A percentile compares a stretch with the other conserved stretches of the same genome.
These are phyloP conservation scores for Tulasnella sp. DNA, from an alignment of 768 basidiomycete species.

Conservation along the genomic window DNA sequence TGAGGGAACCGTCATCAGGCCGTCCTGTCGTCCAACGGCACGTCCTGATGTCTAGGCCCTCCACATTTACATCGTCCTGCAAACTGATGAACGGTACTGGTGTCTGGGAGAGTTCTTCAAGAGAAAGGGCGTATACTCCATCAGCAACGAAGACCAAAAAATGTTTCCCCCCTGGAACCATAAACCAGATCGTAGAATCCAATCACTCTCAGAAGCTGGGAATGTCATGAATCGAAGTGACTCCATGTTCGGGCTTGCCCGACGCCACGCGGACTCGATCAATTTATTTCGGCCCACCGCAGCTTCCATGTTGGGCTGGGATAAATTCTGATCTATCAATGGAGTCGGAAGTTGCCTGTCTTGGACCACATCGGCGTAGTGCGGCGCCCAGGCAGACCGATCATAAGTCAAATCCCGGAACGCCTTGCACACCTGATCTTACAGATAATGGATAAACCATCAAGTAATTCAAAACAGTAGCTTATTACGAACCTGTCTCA, in stretches of 20 bases:
- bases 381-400: neutral
- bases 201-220: neutral
- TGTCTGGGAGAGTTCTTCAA: neutral
- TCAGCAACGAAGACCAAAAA: neutral
- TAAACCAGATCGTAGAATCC: no score
- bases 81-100: neutral
- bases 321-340: neutral
- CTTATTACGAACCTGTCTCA: neutral
- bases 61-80: neutral
- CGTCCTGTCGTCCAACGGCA: neutral
- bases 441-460: no score
- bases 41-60: neutral
- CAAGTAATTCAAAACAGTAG: no score
- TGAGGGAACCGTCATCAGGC: neutral
- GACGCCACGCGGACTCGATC: neutral
- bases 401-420: neutral
- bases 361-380: neutral
- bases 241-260: neutral
- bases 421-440: neutral
- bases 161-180: neutral
- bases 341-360: neutral
- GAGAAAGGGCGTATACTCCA: neutral
- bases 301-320: neutral
- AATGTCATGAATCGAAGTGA: neutral
- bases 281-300: neutral